Conservation (phyloP, 2,329 filamentous ascomycete genomes). For the Microdochium paspali region DNA sequence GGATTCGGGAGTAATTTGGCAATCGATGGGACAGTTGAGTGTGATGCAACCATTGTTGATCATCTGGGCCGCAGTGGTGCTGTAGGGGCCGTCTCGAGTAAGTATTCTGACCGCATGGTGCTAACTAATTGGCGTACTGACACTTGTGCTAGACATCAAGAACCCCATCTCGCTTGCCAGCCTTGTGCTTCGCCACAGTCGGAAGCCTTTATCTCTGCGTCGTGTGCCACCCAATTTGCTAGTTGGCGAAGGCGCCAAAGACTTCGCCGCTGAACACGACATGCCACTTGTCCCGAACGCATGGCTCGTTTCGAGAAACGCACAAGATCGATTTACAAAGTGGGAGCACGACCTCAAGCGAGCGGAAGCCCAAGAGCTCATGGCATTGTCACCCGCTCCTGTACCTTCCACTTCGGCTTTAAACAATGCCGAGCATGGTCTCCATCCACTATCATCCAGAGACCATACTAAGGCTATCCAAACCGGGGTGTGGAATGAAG, state of each 20-base stretch:
- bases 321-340: conserved; percentile 66
- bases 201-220: conserved; percentile 67
- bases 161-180: conserved; percentile 89
- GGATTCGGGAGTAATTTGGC: conserved; percentile 93
- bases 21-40: conserved; percentile 85
- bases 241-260: conserved; percentile 73
- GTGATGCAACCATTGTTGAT: conserved; percentile 89
- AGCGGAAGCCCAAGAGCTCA: conserved; percentile 38
- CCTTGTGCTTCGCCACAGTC: conserved; percentile 69
- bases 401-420: conserved; percentile 5
- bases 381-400: conserved; percentile 14
- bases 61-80: conserved; percentile 86
- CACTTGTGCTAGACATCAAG: conserved; percentile 58
- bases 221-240: conserved; percentile 90
- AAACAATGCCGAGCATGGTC: conserved; percentile 5
- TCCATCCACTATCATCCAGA: conserved; percentile 15
- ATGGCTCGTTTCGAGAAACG: conserved; percentile 67
- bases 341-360: conserved; percentile 69
- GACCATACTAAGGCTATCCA: conserved; percentile 47
- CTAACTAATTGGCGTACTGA: neutral
- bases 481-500: conserved; percentile 53
- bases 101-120: conserved; percentile 23
- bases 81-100: conserved; percentile 83
- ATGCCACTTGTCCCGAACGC: conserved; percentile 68
- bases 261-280: conserved; percentile 76